Percentiles rank a stretch among this genome's conserved stretches.
These are phyloP conservation scores for Corymbia maculata DNA, from an alignment of 345 rosid genomes.

Conservation along the genomic window DNA sequence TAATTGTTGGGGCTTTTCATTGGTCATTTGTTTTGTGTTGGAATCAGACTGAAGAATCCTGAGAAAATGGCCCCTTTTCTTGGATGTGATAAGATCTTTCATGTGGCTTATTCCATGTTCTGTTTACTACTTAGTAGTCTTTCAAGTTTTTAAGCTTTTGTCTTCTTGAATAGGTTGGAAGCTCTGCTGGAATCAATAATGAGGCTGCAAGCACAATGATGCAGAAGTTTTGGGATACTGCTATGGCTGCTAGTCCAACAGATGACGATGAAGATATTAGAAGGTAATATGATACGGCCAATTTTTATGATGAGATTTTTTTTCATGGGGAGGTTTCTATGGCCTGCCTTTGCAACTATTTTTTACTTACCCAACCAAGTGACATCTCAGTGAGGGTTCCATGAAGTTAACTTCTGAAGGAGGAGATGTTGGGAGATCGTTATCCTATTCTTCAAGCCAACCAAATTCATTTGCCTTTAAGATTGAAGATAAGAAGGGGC, in stretches of 20 bases:
- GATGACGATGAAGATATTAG: constrained; percentile 83
- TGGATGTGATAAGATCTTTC: background rate
- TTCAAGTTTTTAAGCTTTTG: background rate
- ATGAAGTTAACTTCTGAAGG: constrained; percentile 69
- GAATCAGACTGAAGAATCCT: background rate
- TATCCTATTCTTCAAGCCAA: constrained; percentile 23
- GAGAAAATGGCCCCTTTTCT: background rate
- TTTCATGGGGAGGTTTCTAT: background rate
- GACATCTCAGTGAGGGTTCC: constrained; percentile 69
- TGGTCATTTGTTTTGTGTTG: background rate
- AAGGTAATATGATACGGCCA: constrained; percentile 31
- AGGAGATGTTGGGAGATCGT: constrained; percentile 59
- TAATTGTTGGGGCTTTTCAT: background rate
- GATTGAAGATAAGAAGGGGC: constrained; percentile 70
- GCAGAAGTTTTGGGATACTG: constrained; percentile 99
- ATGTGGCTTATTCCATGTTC: background rate
- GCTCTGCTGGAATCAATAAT: constrained; percentile 50
- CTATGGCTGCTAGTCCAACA: constrained; percentile 63
- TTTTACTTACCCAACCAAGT: constrained; percentile 4
- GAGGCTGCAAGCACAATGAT: constrained; percentile 81
- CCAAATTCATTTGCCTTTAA: constrained; percentile 62
- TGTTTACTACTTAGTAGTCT: background rate
- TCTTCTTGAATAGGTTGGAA: constrained; percentile 55
- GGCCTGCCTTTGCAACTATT: background rate
- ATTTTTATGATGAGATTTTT: background rate